Conservation (phyloP, 768 basidiomycete species). For the Leccinum olivaceopallidum region DNA sequence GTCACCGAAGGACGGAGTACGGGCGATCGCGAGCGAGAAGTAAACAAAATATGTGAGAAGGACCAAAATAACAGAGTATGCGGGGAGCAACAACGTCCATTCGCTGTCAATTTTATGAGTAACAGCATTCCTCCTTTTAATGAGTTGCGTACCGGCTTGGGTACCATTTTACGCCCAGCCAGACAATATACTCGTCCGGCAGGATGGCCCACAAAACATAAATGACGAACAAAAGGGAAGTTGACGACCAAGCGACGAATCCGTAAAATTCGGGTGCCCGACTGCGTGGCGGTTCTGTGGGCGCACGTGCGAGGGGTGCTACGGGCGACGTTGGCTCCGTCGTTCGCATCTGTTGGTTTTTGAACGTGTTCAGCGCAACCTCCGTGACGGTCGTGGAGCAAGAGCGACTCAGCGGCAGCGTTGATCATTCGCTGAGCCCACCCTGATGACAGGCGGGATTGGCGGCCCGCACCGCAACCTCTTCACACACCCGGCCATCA, state of each 20-base stretch:
- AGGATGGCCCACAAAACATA: constrained; percentile 82
- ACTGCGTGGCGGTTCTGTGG: constrained; percentile 45
- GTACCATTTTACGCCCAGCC: constrained; percentile 79
- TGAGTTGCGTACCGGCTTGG: constrained; percentile 65
- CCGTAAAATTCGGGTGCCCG: constrained; percentile 87
- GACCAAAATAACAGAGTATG: constrained; percentile 69
- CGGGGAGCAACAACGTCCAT: constrained; percentile 82
- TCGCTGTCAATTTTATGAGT: constrained; percentile 50
- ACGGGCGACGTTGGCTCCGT: constrained; percentile 44
- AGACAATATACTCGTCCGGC: constrained; percentile 67
- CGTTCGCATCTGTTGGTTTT: constrained; percentile 9
- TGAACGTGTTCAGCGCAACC: constrained; percentile 18
- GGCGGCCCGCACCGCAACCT: not conserved
- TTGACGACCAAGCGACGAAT: constrained; percentile 84
- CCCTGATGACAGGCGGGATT: constrained; percentile 1
- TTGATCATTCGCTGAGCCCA: constrained; percentile 17
- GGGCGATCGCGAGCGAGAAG: constrained; percentile 69
- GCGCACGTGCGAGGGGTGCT: constrained; percentile 44
- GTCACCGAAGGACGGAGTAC: constrained; percentile 71
- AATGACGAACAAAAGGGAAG: constrained; percentile 65
- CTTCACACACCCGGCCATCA: constrained; percentile 2
- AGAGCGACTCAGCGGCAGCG: constrained; percentile 5
- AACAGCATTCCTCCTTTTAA: not conserved
- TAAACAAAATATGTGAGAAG: constrained; percentile 79
- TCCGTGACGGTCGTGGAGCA: constrained; percentile 19